phyloP scores from a whole-genome alignment of 306 rosid genomes.

The Echinosophora koreensis region DNA sequence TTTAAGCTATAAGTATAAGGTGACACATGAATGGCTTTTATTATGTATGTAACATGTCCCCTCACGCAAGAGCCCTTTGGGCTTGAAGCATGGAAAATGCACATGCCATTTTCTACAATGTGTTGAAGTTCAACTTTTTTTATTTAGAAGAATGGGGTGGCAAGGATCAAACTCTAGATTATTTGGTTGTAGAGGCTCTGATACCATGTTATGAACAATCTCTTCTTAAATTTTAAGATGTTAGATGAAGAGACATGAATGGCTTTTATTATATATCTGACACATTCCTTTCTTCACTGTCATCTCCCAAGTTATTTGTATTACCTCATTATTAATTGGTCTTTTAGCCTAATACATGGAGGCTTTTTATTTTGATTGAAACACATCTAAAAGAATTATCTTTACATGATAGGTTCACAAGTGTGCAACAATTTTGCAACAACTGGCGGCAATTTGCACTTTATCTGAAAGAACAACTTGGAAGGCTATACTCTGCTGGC shows the following conservation, averaged over 20 bases:
- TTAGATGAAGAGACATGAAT: neutral
- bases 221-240: neutral
- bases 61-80: too few species aligned
- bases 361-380: conserved; percentile 38
- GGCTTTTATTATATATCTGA: neutral
- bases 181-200: neutral
- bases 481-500: conserved; percentile 82
- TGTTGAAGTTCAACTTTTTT: too few species aligned
- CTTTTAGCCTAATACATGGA: conserved; percentile 23
- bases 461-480: conserved; percentile 81
- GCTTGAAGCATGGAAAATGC: too few species aligned
- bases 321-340: conserved; percentile 24
- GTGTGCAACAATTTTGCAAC: conserved; percentile 96
- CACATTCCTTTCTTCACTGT: neutral
- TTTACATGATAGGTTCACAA: conserved; percentile 80
- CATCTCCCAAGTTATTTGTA: neutral
- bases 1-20: too few species aligned
- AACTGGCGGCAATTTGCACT: conserved; percentile 88
- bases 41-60: too few species aligned
- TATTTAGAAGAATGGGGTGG: neutral
- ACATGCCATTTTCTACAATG: too few species aligned
- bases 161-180: neutral
- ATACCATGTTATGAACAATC: neutral
- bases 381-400: conserved; percentile 34
- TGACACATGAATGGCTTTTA: too few species aligned